Base-by-base conservation (phyloP, 306 rosid species). In the Ormosia semicastrata region DNA sequence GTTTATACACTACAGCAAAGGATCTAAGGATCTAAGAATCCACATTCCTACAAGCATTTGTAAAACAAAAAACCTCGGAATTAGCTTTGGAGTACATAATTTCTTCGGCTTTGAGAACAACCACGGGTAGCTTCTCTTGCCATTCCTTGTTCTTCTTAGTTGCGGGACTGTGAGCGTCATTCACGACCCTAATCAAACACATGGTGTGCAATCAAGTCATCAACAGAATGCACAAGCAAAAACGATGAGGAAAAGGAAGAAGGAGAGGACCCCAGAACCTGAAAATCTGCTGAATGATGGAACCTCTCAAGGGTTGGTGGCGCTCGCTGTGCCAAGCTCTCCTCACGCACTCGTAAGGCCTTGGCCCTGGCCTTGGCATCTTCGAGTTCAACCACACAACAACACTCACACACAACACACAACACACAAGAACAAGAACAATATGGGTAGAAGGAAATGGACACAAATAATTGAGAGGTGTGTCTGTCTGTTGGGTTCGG, bases 311-410 rank as follows among this genome's bases (percentile, higher is more conserved):
- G 82, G 99, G 95, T 68, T 85, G 91, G 86, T 92, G 98, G 58
- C 99, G 92, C 75, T 96, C 99, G 88, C 99, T 96, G 78, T 96
- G 98, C 99, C 99, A 96, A 83, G 99, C 98, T 85, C 98, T 89
- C 71, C 93, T 74, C 39, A 94, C 99, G 71, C 99, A 96, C 95
- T 96, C 99, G 67, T 96, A 96, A 68, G 99, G 99, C 85, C 99
- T 92, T 24, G 98, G 99, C 29, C 99, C 99, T 17, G 99, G 99
- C 88, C 99, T 78, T 68, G 99, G 99, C 99, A 96, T 96, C 97
- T 89, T 88, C 64, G 46, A 75, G 49, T 33, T 32, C 13, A 44
- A 30, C 44, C 39, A 50, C 57, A 24, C n/a, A 43, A 24, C 18
- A 68, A 68, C 40, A 13, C 68, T 6, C 63, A 62, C 68, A 0